Evolutionary conservation across 768 basidiomycete species (phyloP).

Genomic region (Wakefieldia striispora): DNA sequence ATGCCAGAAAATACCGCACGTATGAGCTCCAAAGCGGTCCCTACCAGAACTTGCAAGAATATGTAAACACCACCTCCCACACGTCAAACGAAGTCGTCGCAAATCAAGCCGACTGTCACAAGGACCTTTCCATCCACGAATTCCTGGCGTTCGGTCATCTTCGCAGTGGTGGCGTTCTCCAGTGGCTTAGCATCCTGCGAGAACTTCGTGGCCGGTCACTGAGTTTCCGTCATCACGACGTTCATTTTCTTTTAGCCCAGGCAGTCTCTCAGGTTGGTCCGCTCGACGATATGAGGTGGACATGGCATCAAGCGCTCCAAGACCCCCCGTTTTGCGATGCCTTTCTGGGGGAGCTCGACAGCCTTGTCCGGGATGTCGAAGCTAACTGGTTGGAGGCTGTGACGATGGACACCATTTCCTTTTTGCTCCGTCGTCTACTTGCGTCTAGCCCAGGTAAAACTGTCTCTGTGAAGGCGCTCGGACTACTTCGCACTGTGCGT

Average conservation of each 20-base stretch:
- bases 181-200: slow-evolving; percentile 50
- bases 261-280: slow-evolving; percentile 43
- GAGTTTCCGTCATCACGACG: slow-evolving; percentile 37
- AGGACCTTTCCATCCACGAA: slow-evolving; percentile 42
- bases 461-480: slow-evolving; percentile 18
- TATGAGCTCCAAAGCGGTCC: slow-evolving; percentile 29
- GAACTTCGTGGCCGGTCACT: slow-evolving; percentile 38
- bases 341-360: slow-evolving; percentile 35
- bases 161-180: slow-evolving; percentile 43
- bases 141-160: slow-evolving; percentile 42
- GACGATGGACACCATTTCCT: slow-evolving; percentile 31
- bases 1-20: slow-evolving; percentile 26
- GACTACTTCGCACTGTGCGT: slow-evolving; percentile 33
- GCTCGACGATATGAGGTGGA: slow-evolving; percentile 12
- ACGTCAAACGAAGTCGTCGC: slow-evolving; percentile 42
- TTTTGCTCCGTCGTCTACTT: slow-evolving; percentile 37
- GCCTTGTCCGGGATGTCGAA: slow-evolving; percentile 31
- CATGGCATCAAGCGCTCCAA: slow-evolving; percentile 41
- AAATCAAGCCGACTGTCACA: slow-evolving; percentile 40
- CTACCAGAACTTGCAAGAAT: slow-evolving; percentile 37
- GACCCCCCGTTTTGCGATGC: slow-evolving; percentile 31
- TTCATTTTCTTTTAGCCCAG: slow-evolving; percentile 42
- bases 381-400: slow-evolving; percentile 40
- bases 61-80: slow-evolving; percentile 35
- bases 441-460: slow-evolving; percentile 13